Evolutionary conservation across 2,329 filamentous ascomycete species (phyloP).

Genomic region (Hymenoscyphus linearis): DNA sequence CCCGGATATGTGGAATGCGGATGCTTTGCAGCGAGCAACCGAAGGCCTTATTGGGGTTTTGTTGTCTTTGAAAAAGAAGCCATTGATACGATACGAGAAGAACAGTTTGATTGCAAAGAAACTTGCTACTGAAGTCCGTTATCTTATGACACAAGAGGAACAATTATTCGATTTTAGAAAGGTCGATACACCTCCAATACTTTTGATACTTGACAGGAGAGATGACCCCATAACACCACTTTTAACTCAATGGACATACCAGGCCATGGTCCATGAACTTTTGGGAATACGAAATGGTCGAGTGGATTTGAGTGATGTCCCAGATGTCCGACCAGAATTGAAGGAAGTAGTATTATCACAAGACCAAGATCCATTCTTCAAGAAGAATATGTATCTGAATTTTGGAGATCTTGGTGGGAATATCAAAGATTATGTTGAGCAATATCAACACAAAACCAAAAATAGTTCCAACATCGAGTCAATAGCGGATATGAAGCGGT

Average conservation of each 20-base stretch:
- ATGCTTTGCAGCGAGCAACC: conserved; percentile 77
- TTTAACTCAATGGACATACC: conserved; percentile 97
- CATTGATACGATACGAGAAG: conserved; percentile 87
- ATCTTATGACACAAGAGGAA: conserved; percentile 91
- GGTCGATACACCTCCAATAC: conserved; percentile 87
- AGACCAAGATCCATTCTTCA: conserved; percentile 98
- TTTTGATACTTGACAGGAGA: conserved; percentile 83
- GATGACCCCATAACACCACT: conserved; percentile 94
- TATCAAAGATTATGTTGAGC: conserved; percentile 97
- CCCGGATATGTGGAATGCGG: conserved; percentile 85
- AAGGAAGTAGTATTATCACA: conserved; percentile 93
- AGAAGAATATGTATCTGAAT: conserved; percentile 97
- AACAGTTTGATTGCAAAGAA: conserved; percentile 89
- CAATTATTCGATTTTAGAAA: conserved; percentile 95
- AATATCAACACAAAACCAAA: conserved; percentile 97
- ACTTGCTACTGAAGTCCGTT: conserved; percentile 84
- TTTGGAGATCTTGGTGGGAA: conserved; percentile 94
- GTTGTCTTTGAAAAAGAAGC: conserved; percentile 91
- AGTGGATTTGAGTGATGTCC: conserved; percentile 79
- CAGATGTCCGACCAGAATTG: conserved; percentile 78
- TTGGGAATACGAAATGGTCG: conserved; percentile 93
- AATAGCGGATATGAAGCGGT: conserved; percentile 97
- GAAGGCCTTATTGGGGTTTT: conserved; percentile 83
- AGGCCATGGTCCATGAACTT: conserved; percentile 98
- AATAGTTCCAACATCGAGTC: conserved; percentile 94